A percentile compares a stretch with the other conserved stretches of the same genome.
phyloP scores from a whole-genome alignment of 2,329 filamentous ascomycete genomes.

The Chrysosphaeria jannelii region DNA sequence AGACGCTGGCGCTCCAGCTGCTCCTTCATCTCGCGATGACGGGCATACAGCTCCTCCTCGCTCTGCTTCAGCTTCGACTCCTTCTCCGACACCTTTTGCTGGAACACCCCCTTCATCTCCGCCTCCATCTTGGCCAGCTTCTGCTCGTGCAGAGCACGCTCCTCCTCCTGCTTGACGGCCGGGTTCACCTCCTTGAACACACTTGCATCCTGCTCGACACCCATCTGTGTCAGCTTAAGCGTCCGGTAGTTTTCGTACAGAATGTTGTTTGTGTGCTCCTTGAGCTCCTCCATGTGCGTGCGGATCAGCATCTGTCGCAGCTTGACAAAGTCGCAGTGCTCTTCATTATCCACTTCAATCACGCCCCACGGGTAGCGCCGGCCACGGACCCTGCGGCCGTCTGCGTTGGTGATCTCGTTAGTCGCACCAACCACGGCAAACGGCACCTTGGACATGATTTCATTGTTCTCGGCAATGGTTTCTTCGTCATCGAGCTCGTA shows the following conservation, averaged over 20 bases:
- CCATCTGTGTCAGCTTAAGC: constrained; percentile 96
- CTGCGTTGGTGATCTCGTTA: constrained; percentile 66
- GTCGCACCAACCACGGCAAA: constrained; percentile 96
- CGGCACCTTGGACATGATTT: constrained; percentile 99
- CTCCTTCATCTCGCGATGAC: constrained; percentile 99
- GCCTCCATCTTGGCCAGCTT: constrained; percentile 99
- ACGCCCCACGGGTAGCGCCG: constrained; percentile 95
- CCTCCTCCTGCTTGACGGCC: constrained; percentile 98
- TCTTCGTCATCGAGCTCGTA: constrained; percentile 98
- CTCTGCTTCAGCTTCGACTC: constrained; percentile 98
- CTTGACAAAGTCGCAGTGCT: constrained; percentile 99
- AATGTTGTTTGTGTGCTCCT: constrained; percentile 98
- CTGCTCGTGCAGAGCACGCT: constrained; percentile 91
- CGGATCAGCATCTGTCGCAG: constrained; percentile 98
- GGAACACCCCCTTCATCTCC: constrained; percentile 99
- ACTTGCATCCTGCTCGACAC: constrained; percentile 89
- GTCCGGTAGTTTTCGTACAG: constrained; percentile 97
- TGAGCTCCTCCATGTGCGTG: constrained; percentile 99
- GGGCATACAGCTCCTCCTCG: constrained; percentile 93
- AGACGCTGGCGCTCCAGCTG: constrained; percentile 82
- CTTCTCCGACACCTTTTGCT: constrained; percentile 98
- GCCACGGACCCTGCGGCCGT: constrained; percentile 85
- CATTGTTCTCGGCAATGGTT: constrained; percentile 98
- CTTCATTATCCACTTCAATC: constrained; percentile 98
- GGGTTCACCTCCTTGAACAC: constrained; percentile 99